Evolutionary conservation across 371 early-diverging fungal genomes (phyloP).

Genomic region (Batrachochytrium dendrobatidis): DNA sequence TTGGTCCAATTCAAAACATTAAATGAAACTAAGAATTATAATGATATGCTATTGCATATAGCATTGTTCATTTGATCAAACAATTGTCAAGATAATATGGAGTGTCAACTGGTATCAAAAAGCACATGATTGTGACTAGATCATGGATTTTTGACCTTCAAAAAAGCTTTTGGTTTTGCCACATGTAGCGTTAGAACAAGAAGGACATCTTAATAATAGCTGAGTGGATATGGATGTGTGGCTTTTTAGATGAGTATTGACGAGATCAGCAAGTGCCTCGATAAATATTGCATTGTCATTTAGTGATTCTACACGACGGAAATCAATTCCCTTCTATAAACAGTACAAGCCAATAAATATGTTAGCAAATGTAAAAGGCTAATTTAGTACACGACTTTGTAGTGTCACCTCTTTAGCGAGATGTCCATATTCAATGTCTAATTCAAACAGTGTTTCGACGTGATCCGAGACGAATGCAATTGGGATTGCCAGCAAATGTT

Average conservation of each 20-base stretch:
- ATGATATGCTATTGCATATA: too few species aligned
- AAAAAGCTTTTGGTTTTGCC: conserved; percentile 57
- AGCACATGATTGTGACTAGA: too few species aligned
- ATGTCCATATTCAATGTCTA: conserved; percentile 84
- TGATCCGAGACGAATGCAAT: conserved; percentile 95
- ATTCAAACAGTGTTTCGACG: conserved; percentile 92
- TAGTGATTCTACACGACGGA: conserved; percentile 80
- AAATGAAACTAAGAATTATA: too few species aligned
- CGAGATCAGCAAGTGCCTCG: conserved; percentile 79
- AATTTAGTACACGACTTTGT: background rate
- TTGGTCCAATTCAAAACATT: too few species aligned
- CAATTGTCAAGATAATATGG: too few species aligned
- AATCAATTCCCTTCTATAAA: conserved; percentile 56
- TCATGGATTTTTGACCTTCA: too few species aligned
- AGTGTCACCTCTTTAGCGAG: conserved; percentile 68
- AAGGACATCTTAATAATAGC: conserved; percentile 73
- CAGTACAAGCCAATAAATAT: background rate
- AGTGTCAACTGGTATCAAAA: too few species aligned
- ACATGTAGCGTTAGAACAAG: conserved; percentile 69
- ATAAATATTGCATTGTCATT: conserved; percentile 87
- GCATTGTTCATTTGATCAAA: too few species aligned
- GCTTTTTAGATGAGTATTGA: conserved; percentile 77
- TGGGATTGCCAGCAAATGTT: conserved; percentile 77
- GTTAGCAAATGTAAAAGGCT: background rate
- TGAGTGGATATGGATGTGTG: conserved; percentile 58